Percentiles rank a stretch among this genome's conserved stretches.
These are phyloP conservation scores for Curvularia eragrostidis DNA, from an alignment of 2,329 filamentous ascomycete genomes.

Conservation along the genomic window DNA sequence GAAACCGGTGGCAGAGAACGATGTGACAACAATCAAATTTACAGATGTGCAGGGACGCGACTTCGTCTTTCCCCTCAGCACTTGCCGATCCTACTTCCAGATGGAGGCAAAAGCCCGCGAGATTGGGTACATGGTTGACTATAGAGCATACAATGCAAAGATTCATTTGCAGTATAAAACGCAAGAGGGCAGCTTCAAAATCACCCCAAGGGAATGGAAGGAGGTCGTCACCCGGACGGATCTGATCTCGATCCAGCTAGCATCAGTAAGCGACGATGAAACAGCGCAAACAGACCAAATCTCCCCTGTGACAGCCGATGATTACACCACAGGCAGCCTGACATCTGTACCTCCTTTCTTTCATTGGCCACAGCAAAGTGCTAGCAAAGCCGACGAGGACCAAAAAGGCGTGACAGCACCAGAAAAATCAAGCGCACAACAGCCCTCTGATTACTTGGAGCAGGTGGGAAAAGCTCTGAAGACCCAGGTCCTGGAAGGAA, in stretches of 20 bases:
- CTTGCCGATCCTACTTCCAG: slow-evolving; percentile 41
- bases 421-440: slow-evolving; percentile 3
- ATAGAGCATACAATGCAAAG: background rate
- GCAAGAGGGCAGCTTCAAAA: slow-evolving; percentile 5
- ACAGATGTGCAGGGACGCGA: slow-evolving; percentile 31
- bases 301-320: background rate
- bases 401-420: background rate
- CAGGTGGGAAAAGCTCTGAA: slow-evolving; percentile 35
- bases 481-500: slow-evolving; percentile 18
- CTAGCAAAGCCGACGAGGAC: background rate
- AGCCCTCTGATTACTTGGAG: slow-evolving; percentile 28
- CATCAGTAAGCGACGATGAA: slow-evolving; percentile 9
- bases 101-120: slow-evolving; percentile 38
- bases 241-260: slow-evolving; percentile 33
- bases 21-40: slow-evolving; percentile 27
- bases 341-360: slow-evolving; percentile 36
- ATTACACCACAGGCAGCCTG: too few species aligned
- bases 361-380: slow-evolving; percentile 28
- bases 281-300: background rate
- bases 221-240: slow-evolving; percentile 23
- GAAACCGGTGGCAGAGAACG: slow-evolving; percentile 4
- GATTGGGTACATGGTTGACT: slow-evolving; percentile 13
- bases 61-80: slow-evolving; percentile 27
- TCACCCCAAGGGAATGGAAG: slow-evolving; percentile 32
- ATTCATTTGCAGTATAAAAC: slow-evolving; percentile 20